A percentile compares a stretch with the other conserved stretches of the same genome.
Conservation (phyloP, 371 early-diverging fungal species). For the Mucor sp. region DNA sequence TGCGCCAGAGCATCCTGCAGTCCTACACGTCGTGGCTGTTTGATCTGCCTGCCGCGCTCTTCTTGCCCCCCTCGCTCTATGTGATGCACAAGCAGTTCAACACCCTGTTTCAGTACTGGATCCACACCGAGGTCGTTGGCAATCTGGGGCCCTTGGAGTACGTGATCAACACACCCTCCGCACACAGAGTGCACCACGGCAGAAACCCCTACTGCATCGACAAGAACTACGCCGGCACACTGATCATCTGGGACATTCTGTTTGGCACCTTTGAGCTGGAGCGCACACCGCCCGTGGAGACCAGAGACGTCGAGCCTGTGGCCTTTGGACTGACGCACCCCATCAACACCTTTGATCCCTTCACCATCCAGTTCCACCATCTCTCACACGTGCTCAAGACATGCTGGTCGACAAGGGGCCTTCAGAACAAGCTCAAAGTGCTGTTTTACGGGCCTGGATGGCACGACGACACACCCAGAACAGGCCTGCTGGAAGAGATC, state of each 20-base stretch:
- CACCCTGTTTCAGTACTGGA: constrained; percentile 58
- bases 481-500: constrained; percentile 48
- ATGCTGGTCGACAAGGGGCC: constrained; percentile 34
- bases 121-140: constrained; percentile 31
- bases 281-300: constrained; percentile 13
- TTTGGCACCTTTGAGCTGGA: constrained; percentile 62
- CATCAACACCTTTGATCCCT: constrained; percentile 59
- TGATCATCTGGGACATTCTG: constrained; percentile 62
- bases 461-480: constrained; percentile 51
- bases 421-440: constrained; percentile 50
- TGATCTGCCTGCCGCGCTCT: constrained; percentile 37
- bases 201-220: constrained; percentile 65
- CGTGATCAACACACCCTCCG: constrained; percentile 60
- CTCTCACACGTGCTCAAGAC: constrained; percentile 42
- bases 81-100: constrained; percentile 53
- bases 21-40: constrained; percentile 42
- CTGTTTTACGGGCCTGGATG: constrained; percentile 64
- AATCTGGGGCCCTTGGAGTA: constrained; percentile 55
- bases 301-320: constrained; percentile 38
- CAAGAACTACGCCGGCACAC: constrained; percentile 60
- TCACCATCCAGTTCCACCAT: constrained; percentile 53
- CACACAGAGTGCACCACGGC: constrained; percentile 62
- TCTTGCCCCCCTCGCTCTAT: constrained; percentile 51
- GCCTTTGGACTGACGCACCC: constrained; percentile 59
- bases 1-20: constrained; percentile 55